phyloP scores from a whole-genome alignment of 768 basidiomycete genomes.

The Panus rudis region DNA sequence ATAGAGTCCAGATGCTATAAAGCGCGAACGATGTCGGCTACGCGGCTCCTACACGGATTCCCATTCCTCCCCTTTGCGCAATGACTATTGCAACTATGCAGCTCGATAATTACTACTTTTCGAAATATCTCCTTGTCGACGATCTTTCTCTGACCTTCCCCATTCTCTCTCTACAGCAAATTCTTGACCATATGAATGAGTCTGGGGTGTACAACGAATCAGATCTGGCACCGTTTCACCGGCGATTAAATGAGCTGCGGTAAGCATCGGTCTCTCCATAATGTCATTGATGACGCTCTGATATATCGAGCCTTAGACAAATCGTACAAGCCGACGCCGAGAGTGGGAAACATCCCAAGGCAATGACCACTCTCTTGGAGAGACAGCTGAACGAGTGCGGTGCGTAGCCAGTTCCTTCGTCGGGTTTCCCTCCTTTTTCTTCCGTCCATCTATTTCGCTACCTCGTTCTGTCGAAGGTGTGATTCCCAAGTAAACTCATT shows the following conservation, averaged over 20 bases:
- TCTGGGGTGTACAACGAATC: constrained; percentile 89
- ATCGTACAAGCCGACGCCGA: constrained; percentile 83
- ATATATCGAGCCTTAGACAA: constrained; percentile 18
- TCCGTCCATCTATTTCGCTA: constrained; percentile 1
- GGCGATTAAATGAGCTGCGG: constrained; percentile 74
- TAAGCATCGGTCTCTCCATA: constrained; percentile 16
- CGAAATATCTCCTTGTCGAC: not conserved
- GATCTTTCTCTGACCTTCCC: not conserved
- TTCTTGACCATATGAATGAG: constrained; percentile 92
- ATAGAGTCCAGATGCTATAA: too few species aligned
- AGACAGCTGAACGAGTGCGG: constrained; percentile 90
- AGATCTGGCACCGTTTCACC: constrained; percentile 83
- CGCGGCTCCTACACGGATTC: too few species aligned
- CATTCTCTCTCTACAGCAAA: constrained; percentile 55
- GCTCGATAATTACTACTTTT: too few species aligned
- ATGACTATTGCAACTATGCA: too few species aligned
- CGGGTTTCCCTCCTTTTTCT: not conserved
- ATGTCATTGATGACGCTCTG: not conserved
- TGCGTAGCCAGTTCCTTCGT: constrained; percentile 35
- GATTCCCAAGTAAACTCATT: too few species aligned
- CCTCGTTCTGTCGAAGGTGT: constrained; percentile 1
- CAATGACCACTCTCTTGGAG: constrained; percentile 84
- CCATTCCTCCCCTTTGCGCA: too few species aligned
- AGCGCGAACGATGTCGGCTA: too few species aligned
- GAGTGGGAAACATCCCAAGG: constrained; percentile 74